Percentiles rank a stretch among this genome's conserved stretches.
Evolutionary conservation across 2,329 filamentous ascomycete genomes (phyloP).

Genomic region (Hymenoscyphus fraxineus): DNA sequence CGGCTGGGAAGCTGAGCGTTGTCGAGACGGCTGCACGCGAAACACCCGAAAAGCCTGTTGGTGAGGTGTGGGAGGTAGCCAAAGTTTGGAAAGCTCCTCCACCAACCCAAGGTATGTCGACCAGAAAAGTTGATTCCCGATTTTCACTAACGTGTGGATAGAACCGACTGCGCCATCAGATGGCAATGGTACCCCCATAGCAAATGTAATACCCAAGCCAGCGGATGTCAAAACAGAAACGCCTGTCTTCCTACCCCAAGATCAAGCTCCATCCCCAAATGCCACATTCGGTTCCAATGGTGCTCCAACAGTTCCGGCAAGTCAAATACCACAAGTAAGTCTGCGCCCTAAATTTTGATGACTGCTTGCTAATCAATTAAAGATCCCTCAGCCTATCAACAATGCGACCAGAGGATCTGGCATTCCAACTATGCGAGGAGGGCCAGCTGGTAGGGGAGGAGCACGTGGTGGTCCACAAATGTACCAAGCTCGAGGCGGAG

Average conservation of each 20-base stretch:
- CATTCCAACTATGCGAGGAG: constrained; percentile 33
- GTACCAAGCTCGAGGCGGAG: constrained; percentile 21
- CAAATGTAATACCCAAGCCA: constrained; percentile 12
- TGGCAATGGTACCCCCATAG: constrained; percentile 13
- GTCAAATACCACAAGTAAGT: constrained; percentile 32
- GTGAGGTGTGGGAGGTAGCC: constrained; percentile 80
- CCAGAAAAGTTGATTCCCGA: background rate
- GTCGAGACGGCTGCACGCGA: constrained; percentile 80
- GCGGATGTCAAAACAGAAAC: constrained; percentile 25
- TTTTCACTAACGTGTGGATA: constrained; percentile 13
- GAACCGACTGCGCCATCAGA: constrained; percentile 22
- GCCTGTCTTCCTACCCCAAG: constrained; percentile 11
- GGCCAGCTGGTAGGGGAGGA: constrained; percentile 20
- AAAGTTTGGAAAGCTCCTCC: constrained; percentile 58
- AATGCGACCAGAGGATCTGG: constrained; percentile 25
- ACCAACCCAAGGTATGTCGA: constrained; percentile 13
- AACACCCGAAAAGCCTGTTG: constrained; percentile 78
- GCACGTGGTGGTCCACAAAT: constrained; percentile 25
- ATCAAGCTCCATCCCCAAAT: constrained; percentile 13
- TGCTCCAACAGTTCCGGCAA: constrained; percentile 20
- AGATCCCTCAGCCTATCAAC: constrained; percentile 25
- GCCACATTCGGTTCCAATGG: constrained; percentile 22
- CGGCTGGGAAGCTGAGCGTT: constrained; percentile 69
- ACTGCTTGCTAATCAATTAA: constrained; percentile 9
- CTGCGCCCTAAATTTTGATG: background rate